Evolutionary conservation across 306 rosid species (phyloP).

Genomic region (Pyrus pyrifolia): DNA sequence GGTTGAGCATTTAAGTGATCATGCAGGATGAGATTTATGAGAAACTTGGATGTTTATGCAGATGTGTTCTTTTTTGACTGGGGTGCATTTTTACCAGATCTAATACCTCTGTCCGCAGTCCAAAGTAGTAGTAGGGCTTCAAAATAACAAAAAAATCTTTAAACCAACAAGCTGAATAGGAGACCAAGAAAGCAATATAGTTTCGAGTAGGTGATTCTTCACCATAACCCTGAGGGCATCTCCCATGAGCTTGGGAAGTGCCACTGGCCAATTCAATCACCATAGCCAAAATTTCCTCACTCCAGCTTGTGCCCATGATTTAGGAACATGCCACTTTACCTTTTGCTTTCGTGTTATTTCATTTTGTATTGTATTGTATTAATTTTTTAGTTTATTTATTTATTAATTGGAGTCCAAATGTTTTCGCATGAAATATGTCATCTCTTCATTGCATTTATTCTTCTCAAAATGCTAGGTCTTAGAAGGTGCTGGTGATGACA

Average conservation of each 20-base stretch:
- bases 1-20: neutral
- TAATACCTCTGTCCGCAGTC: neutral
- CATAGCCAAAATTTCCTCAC: neutral
- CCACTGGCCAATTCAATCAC: neutral
- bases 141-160: neutral
- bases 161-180: neutral
- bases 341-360: neutral
- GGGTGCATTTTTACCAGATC: neutral
- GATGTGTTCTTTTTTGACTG: neutral
- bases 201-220: neutral
- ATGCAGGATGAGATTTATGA: neutral
- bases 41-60: neutral
- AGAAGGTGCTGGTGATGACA: conserved; percentile 51
- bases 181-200: neutral
- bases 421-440: neutral
- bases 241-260: neutral
- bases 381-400: neutral
- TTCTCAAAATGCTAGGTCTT: conserved; percentile 45
- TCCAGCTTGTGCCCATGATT: neutral
- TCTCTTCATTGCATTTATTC: conserved; percentile 13
- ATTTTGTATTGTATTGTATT: neutral
- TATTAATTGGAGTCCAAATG: neutral
- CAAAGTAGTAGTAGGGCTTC: neutral
- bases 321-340: neutral
- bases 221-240: neutral